Percentiles rank a stretch among this genome's conserved stretches.
Evolutionary conservation across 169 alveolate genomes (phyloP).

Genomic region (Plasmodium gonderi): DNA sequence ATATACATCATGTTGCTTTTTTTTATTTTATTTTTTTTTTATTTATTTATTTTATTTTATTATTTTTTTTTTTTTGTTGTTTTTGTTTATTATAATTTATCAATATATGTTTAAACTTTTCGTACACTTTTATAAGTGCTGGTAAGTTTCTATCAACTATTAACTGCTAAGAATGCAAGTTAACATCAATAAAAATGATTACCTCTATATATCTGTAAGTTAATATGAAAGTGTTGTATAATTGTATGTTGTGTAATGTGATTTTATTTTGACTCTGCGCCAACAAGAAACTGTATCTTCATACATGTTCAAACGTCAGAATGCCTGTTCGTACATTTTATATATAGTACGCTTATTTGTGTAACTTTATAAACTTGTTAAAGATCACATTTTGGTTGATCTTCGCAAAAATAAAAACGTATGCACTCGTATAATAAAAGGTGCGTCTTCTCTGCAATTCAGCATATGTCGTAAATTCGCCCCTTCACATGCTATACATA

Average conservation of each 20-base stretch:
- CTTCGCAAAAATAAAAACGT: neutral
- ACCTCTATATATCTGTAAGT: neutral
- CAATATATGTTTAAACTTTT: neutral
- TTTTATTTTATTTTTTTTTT: neutral
- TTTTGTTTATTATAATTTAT: neutral
- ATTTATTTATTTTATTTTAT: neutral
- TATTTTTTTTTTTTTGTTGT: neutral
- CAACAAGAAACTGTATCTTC: neutral
- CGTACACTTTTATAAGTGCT: neutral
- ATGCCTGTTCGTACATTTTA: neutral
- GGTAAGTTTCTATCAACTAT: neutral
- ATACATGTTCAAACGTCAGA: neutral
- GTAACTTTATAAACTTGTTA: neutral
- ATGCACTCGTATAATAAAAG: neutral
- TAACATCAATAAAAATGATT: neutral
- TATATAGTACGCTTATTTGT: neutral
- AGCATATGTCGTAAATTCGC: no score
- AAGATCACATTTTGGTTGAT: neutral
- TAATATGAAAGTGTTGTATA: neutral
- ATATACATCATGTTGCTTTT: neutral
- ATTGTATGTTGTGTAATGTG: neutral
- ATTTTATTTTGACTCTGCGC: neutral
- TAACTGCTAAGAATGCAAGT: neutral
- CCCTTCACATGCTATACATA: neutral
- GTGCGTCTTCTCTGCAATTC: constrained; percentile 15